Conservation (phyloP, 805 yeast genomes). For the Lipomyces lipofer region DNA sequence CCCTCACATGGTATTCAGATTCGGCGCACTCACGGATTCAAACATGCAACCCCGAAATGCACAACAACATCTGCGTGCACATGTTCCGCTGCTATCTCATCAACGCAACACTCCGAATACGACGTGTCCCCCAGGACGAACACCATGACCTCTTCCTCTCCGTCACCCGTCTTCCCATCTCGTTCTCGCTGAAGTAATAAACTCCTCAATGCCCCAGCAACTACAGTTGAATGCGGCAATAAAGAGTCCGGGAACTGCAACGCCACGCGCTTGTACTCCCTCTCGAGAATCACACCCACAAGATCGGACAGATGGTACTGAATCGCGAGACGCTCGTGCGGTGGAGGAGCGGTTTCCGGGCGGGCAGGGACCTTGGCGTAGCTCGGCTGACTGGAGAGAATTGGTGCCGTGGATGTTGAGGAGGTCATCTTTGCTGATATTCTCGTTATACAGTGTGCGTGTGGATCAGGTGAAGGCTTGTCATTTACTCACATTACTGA, state of each 20-base stretch:
- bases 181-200: too few species aligned
- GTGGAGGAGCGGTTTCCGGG: conserved; percentile 11
- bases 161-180: conserved; percentile 16
- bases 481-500: too few species aligned
- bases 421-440: too few species aligned
- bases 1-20: not conserved
- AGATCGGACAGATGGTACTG: conserved; percentile 43
- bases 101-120: conserved; percentile 92
- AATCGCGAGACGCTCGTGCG: conserved; percentile 46
- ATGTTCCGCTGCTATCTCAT: conserved; percentile 95
- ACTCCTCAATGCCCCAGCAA: conserved; percentile 50
- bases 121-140: conserved; percentile 96
- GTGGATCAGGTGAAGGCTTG: too few species aligned
- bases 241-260: conserved; percentile 87
- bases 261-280: conserved; percentile 52
- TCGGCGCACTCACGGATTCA: conserved; percentile 53
- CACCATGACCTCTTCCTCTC: conserved; percentile 39
- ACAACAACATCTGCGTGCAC: conserved; percentile 80
- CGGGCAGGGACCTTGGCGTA: conserved; percentile 48
- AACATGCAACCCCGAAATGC: conserved; percentile 94
- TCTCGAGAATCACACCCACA: conserved; percentile 30
- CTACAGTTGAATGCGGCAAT: conserved; percentile 73
- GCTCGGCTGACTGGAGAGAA: conserved; percentile 71
- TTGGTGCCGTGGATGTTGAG: conserved; percentile 53
- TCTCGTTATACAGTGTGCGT: too few species aligned